phyloP scores from a whole-genome alignment of 106 monocot species.

The Hemerocallis citrina region DNA sequence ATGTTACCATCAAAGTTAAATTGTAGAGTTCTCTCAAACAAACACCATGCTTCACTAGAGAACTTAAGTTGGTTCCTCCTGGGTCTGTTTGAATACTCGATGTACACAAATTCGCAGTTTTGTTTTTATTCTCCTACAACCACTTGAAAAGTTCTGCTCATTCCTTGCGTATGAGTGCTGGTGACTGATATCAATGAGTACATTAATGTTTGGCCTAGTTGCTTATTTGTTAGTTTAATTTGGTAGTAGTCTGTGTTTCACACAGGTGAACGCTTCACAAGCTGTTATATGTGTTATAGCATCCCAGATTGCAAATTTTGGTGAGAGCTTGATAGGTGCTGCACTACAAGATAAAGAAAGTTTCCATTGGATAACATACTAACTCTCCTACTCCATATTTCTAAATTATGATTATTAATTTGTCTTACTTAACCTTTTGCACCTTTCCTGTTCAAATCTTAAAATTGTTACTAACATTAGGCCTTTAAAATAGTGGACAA shows the following conservation, averaged over 20 bases:
- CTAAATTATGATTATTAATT: too few species aligned
- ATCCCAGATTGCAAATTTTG: slow-evolving; percentile 76
- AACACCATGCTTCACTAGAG: neutral
- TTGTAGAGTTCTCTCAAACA: neutral
- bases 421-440: too few species aligned
- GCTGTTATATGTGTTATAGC: slow-evolving; percentile 56
- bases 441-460: too few species aligned
- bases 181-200: neutral
- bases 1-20: neutral
- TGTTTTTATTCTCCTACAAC: neutral
- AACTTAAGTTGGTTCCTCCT: neutral
- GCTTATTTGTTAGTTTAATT: neutral
- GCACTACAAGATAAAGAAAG: slow-evolving; percentile 63
- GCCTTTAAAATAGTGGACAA: too few species aligned
- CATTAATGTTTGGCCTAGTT: neutral
- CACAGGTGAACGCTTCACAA: slow-evolving; percentile 52
- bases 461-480: too few species aligned
- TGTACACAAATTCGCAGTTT: neutral
- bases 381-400: neutral
- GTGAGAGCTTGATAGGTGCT: slow-evolving; percentile 72
- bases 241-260: neutral
- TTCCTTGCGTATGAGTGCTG: neutral
- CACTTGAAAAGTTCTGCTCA: neutral
- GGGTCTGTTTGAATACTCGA: neutral
- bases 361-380: slow-evolving; percentile 51